phyloP scores from a whole-genome alignment of 1,284 basidiomycete genomes.

The Cryptococcus floricola region DNA sequence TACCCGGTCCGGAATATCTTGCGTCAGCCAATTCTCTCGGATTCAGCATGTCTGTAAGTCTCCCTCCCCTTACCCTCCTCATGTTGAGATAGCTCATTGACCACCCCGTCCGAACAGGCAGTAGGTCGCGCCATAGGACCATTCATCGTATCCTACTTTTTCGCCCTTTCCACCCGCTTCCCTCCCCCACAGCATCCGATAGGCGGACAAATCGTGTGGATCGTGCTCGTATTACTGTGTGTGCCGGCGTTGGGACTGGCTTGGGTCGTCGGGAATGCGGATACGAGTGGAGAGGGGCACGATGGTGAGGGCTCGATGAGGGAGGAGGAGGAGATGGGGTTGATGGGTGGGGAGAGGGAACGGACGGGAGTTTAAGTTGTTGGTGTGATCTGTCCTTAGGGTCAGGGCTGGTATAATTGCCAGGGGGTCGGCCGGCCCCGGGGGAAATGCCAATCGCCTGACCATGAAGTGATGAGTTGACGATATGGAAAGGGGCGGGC shows the following conservation, averaged over 20 bases:
- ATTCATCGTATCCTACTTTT: constrained; percentile 32
- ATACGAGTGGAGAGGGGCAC: not conserved
- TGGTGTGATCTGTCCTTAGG: too few species aligned
- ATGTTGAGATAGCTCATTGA: not conserved
- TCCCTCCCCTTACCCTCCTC: not conserved
- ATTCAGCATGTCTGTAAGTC: constrained; percentile 35
- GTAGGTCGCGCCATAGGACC: constrained; percentile 32
- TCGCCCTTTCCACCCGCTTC: constrained; percentile 30
- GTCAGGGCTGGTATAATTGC: too few species aligned
- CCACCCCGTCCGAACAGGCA: constrained; percentile 12
- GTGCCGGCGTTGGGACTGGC: constrained; percentile 30
- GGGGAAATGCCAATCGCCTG: too few species aligned
- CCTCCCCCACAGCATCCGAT: constrained; percentile 11
- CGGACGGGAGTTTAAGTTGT: too few species aligned
- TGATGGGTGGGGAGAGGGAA: constrained; percentile 20
- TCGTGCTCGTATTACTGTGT: constrained; percentile 22
- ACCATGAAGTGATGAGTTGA: too few species aligned
- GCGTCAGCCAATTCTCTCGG: constrained; percentile 39
- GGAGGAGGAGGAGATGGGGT: constrained; percentile 19
- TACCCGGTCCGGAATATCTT: constrained; percentile 34
- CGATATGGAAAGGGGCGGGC: too few species aligned
- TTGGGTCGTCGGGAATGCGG: constrained; percentile 8
- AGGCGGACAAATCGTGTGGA: constrained; percentile 35
- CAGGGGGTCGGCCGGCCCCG: too few species aligned
- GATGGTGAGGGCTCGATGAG: not conserved